Evolutionary conservation across 2,329 filamentous ascomycete genomes (phyloP), one percentile per base, ranked within the genome.

Genomic region (Coniochaeta sp.): DNA sequence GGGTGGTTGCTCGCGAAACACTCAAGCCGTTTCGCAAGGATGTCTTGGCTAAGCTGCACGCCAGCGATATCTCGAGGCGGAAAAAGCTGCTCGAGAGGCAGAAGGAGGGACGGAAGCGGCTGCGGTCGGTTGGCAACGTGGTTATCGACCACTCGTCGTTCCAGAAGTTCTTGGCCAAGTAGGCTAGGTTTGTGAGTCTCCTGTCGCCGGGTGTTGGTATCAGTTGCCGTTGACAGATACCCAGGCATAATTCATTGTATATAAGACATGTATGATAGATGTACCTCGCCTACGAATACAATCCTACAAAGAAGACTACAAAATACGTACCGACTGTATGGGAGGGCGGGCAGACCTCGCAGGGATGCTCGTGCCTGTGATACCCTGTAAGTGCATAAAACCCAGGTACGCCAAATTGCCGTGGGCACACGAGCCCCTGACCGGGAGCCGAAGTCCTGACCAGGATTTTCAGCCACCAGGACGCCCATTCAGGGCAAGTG

Each of bases 21-120:
- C 88, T 99, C 72, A 98, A 98, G 78, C 91, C 95, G 0, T 99
- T 96, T 74, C 82, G 95, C 55, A 99, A 99, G 74, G 95, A 99
- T 68, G 95, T 99, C 2, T 76, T 96, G 60, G 88, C 89, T 8
- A 98, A 98, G 75, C 78, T 99, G 60, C 96, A 99, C 71, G 95
- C 95, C 0, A 90, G 89, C 63, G 95, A 99, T 75, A 84, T 96
- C 17, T 86, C 86, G 3, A 80, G 95, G 61, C 83, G 93, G 40
- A 84, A 87, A 69, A 99, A 99, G 75, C 74, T 99, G 65, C 75
- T 99, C 12, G 93, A 98, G 77, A 96, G 93, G 80, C 95, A 99
- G 75, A 99, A 99, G 77, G 93, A 93, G 65, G 95, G 95, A 0
- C 83, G 92, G 60, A 97, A 96, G 83, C 89, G 89, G 74, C 75